Evolutionary conservation across 805 yeast species (phyloP).

Genomic region (Allodekkera sacchari): DNA sequence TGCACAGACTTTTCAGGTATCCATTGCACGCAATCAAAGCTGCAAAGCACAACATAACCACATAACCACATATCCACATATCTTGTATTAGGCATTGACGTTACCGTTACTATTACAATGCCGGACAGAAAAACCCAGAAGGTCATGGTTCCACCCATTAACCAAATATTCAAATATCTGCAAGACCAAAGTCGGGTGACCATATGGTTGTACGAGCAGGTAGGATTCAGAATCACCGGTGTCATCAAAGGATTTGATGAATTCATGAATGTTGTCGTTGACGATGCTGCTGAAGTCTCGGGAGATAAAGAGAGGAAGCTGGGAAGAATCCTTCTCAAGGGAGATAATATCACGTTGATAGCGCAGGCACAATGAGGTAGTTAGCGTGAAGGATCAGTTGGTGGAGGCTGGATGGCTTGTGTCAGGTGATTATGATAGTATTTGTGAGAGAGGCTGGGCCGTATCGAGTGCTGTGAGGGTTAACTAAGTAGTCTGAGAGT

Average conservation of each 20-base stretch:
- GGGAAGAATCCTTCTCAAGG: slow-evolving; percentile 78
- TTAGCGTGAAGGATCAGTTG: too few relatives aligned
- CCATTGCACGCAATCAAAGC: too few relatives aligned
- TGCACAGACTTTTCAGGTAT: too few relatives aligned
- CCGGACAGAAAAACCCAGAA: slow-evolving; percentile 36
- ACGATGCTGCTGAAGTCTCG: slow-evolving; percentile 57
- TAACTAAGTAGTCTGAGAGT: too few relatives aligned
- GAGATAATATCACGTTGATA: slow-evolving; percentile 87
- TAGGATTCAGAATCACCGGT: slow-evolving; percentile 70
- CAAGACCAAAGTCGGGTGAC: slow-evolving; percentile 76
- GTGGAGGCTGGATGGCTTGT: too few relatives aligned
- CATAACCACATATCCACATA: not conserved
- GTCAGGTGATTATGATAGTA: too few relatives aligned
- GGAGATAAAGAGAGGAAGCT: slow-evolving; percentile 33
- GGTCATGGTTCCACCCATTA: slow-evolving; percentile 82
- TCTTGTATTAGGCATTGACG: not conserved
- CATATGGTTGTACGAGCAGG: slow-evolving; percentile 87
- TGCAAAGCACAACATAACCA: not conserved
- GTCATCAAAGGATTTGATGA: slow-evolving; percentile 90
- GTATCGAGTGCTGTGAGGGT: too few relatives aligned
- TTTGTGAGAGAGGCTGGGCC: too few relatives aligned
- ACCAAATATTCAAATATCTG: slow-evolving; percentile 76
- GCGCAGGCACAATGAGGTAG: slow-evolving; percentile 21
- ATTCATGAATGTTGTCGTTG: slow-evolving; percentile 76
- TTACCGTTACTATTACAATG: slow-evolving; percentile 18